Evolutionary conservation across 2,329 filamentous ascomycete species (phyloP), one percentile per base, ranked within the genome.

Genomic region (Hypoxylon sp.): DNA sequence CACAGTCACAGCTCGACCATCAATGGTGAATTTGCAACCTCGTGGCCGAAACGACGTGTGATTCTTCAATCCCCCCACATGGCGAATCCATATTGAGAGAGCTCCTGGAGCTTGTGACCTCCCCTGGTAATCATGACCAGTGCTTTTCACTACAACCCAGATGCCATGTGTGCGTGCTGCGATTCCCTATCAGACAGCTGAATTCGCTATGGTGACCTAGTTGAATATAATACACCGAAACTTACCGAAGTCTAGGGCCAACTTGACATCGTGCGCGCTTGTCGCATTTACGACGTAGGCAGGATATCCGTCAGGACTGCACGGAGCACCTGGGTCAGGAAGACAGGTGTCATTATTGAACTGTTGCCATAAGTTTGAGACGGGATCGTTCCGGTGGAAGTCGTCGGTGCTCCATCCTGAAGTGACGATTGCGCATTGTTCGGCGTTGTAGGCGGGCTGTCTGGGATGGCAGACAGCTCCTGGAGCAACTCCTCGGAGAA

Each of bases 21-120:
- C 28, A 7, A 30, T 30, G 6, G 28, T 30, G 28, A 30, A 30
- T 30, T 30, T 6, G 6, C 28, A 30, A 6, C 6, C 28, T 30
- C 28, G 28, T 2, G 28, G 3, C 6, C 6, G 28, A 30, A 30
- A 30, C 6, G 28, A 30, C 5, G 28, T 30, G 28, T 30, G 6
- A 7, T 1, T 30, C 28, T 30, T 30, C 28, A 30, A 30, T 30
- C 45, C 25, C 23, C 80, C 80, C 49, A 88, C 76, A 64, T 86
- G 75, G 57, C 85, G 85, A 0, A 81, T 82, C 86, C 86, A 88
- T 62, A 87, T 82, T 0, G 81, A 86, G 0, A 89, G 76, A 0
- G 85, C 82, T 1, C 86, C 85, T 0, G 82, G 81, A 0, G 81
- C 83, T n/a, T 79, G 78, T 5, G 81, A 84, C 1, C 82, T 80